Conservation (phyloP, 768 basidiomycete genomes). For the Suillus cothurnatus region DNA sequence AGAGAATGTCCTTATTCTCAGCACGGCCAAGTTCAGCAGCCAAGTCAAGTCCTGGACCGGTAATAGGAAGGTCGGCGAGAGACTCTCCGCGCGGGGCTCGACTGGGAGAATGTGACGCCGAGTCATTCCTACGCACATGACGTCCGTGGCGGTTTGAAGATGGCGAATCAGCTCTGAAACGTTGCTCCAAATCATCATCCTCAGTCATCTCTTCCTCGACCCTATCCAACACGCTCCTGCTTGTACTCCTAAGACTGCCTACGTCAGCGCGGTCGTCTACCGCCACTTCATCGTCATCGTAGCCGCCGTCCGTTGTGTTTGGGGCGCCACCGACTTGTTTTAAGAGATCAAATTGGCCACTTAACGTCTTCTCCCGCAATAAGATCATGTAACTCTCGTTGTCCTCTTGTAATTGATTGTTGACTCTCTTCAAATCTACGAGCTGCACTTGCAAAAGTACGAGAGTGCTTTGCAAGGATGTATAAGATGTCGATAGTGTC, state of each 20-base stretch:
- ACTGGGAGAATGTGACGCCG: conserved; percentile 49
- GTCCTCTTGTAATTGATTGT: conserved; percentile 88
- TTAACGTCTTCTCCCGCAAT: conserved; percentile 87
- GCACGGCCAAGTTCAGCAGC: conserved; percentile 92
- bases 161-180: conserved; percentile 38
- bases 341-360: conserved; percentile 81
- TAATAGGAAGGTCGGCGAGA: conserved; percentile 84
- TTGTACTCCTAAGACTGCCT: conserved; percentile 57
- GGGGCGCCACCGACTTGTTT: conserved; percentile 60
- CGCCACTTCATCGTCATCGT: conserved; percentile 33
- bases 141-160: conserved; percentile 46
- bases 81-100: conserved; percentile 66
- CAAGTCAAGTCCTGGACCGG: conserved; percentile 86
- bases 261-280: conserved; percentile 46
- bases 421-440: conserved; percentile 84
- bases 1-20: conserved; percentile 82
- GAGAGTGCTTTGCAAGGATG: conserved; percentile 81
- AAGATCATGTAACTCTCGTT: conserved; percentile 98
- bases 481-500: conserved; percentile 83
- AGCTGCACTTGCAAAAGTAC: conserved; percentile 85
- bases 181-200: conserved; percentile 45
- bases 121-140: conserved; percentile 56
- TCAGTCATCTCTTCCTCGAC: conserved; percentile 55
- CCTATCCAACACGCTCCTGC: conserved; percentile 60
- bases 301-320: conserved; percentile 42